A percentile compares a stretch with the other conserved stretches of the same genome.
Conservation (phyloP, 345 rosid species). For the Kernera saxatilis region DNA sequence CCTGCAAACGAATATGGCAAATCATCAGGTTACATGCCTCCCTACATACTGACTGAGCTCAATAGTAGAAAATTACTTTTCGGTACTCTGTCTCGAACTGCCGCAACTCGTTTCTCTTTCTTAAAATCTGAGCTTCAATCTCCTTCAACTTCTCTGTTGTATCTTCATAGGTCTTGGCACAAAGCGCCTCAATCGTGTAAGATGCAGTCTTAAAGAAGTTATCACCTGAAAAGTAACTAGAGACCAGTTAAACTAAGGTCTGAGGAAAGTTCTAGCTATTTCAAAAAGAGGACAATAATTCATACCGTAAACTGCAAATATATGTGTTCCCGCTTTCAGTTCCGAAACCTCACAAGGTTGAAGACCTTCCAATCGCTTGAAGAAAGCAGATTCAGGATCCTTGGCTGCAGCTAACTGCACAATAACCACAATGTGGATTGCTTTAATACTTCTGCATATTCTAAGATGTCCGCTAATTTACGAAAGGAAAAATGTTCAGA, state of each 20-base stretch:
- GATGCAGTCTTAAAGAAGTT: slow-evolving; percentile 94
- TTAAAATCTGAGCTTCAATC: slow-evolving; percentile 80
- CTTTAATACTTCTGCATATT: slow-evolving; percentile 6
- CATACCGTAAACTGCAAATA: slow-evolving; percentile 96
- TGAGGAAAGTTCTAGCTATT: not conserved
- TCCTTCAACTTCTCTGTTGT: slow-evolving; percentile 78
- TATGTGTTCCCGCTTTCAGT: slow-evolving; percentile 96
- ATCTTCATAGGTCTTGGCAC: slow-evolving; percentile 77
- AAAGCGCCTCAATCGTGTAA: slow-evolving; percentile 91
- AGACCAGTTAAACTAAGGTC: slow-evolving; percentile 14
- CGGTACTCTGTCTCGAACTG: slow-evolving; percentile 96
- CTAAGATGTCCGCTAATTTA: not conserved
- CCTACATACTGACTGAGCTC: not conserved
- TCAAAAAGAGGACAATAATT: slow-evolving; percentile 8
- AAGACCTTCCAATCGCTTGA: slow-evolving; percentile 96
- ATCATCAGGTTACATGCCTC: slow-evolving; percentile 9
- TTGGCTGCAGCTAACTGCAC: slow-evolving; percentile 92
- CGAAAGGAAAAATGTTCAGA: not conserved
- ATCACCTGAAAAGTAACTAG: slow-evolving; percentile 59
- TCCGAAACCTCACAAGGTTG: slow-evolving; percentile 98
- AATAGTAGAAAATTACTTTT: slow-evolving; percentile 42
- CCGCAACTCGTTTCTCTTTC: slow-evolving; percentile 86
- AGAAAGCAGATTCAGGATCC: slow-evolving; percentile 98
- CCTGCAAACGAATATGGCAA: slow-evolving; percentile 40
- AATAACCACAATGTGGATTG: not conserved